A percentile compares a stretch with the other conserved stretches of the same genome.
Evolutionary conservation across 495 filamentous ascomycete species (phyloP).

Genomic region (Haplographium delicatum): DNA sequence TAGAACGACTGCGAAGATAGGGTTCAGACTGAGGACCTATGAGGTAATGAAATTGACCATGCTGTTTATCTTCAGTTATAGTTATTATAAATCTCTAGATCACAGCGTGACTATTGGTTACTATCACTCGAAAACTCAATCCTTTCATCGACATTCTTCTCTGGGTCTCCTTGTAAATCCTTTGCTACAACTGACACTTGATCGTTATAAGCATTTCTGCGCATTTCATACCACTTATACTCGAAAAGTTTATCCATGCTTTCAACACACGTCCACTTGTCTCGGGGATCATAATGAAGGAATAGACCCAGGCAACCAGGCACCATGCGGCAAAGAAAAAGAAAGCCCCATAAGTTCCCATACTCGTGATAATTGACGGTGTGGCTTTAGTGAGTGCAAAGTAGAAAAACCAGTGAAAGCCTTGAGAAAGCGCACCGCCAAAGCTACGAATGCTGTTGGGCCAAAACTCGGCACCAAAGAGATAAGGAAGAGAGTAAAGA

Average conservation of each 20-base stretch:
- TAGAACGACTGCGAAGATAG: too few species aligned
- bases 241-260: slow-evolving; percentile 63
- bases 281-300: slow-evolving; percentile 63
- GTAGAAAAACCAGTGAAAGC: slow-evolving; percentile 53
- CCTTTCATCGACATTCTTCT: too few species aligned
- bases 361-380: slow-evolving; percentile 34
- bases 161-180: too few species aligned
- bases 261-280: slow-evolving; percentile 58
- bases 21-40: too few species aligned
- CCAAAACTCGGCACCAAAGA: slow-evolving; percentile 71
- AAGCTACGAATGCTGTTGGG: slow-evolving; percentile 55
- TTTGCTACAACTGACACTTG: too few species aligned
- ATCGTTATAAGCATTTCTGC: slow-evolving; percentile 29
- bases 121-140: too few species aligned
- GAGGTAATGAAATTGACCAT: too few species aligned
- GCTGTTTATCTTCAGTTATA: too few species aligned
- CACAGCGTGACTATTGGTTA: too few species aligned
- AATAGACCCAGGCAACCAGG: slow-evolving; percentile 53
- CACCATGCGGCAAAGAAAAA: slow-evolving; percentile 61
- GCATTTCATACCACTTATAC: slow-evolving; percentile 13
- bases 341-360: slow-evolving; percentile 53
- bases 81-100: too few species aligned
- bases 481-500: slow-evolving; percentile 73
- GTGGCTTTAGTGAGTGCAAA: slow-evolving; percentile 72
- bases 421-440: slow-evolving; percentile 45